Evolutionary conservation across 257 asterid genomes (phyloP).

Genomic region (Solanum tacnaense): DNA sequence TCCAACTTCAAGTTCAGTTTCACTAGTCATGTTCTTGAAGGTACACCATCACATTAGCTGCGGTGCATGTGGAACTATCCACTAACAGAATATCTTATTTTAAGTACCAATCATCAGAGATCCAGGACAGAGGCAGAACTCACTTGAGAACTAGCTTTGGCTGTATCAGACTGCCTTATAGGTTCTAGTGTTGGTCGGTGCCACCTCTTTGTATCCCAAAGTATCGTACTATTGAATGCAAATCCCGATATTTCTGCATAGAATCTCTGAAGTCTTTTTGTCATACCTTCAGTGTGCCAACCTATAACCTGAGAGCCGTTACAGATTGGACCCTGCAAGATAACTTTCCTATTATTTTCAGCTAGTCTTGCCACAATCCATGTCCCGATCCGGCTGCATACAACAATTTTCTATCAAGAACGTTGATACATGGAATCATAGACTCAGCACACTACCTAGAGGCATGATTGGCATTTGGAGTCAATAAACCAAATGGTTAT

Average conservation of each 20-base stretch:
- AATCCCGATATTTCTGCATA: constrained; percentile 55
- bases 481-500: neutral
- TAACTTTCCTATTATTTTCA: constrained; percentile 16
- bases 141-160: constrained; percentile 42
- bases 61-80: neutral
- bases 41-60: neutral
- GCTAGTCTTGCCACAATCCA: constrained; percentile 55
- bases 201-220: constrained; percentile 80
- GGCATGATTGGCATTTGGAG: neutral
- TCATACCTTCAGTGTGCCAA: constrained; percentile 44
- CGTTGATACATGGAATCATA: neutral
- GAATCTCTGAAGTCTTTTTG: constrained; percentile 34
- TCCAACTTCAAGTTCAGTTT: neutral
- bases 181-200: constrained; percentile 48
- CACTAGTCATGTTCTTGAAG: neutral
- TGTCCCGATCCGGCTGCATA: constrained; percentile 61
- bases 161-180: constrained; percentile 40
- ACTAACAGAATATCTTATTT: neutral
- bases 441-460: neutral
- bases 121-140: constrained; percentile 9
- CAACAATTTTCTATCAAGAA: constrained; percentile 3
- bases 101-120: neutral
- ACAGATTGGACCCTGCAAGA: constrained; percentile 69
- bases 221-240: constrained; percentile 67
- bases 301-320: constrained; percentile 56